Conservation (phyloP, 2,329 filamentous ascomycete genomes). For the Talaromyces funiculosus region DNA sequence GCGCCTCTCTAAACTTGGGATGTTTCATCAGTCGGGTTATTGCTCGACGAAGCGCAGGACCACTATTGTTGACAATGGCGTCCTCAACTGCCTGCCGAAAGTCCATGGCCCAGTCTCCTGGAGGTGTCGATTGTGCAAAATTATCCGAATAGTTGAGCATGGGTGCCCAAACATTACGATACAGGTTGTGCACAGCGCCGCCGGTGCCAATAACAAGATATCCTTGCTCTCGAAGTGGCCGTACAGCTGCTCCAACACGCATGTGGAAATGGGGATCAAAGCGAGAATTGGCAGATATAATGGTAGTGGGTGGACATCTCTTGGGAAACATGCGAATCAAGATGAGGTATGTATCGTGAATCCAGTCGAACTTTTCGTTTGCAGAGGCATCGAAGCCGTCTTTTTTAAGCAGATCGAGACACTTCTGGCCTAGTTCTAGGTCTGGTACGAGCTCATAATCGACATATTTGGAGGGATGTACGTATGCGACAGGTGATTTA, state of each 20-base stretch:
- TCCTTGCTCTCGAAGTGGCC: conserved; percentile 49
- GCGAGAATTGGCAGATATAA: conserved; percentile 51
- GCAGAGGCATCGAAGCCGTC: conserved; percentile 51
- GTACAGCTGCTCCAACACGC: conserved; percentile 53
- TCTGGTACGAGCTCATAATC: conserved; percentile 59
- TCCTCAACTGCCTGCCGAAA: conserved; percentile 62
- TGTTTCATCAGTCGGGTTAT: conserved; percentile 64
- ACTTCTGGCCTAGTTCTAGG: conserved; percentile 46
- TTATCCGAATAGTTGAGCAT: conserved; percentile 61
- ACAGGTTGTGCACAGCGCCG: conserved; percentile 65
- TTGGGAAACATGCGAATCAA: conserved; percentile 64
- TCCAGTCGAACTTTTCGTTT: conserved; percentile 61
- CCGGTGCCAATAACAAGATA: conserved; percentile 57
- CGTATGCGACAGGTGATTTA: conserved; percentile 62
- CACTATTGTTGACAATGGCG: conserved; percentile 50
- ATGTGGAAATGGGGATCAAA: conserved; percentile 55
- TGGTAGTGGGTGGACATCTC: conserved; percentile 60
- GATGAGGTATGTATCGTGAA: conserved; percentile 65
- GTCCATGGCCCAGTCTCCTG: conserved; percentile 56
- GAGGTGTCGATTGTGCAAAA: conserved; percentile 55
- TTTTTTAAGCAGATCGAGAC: conserved; percentile 45
- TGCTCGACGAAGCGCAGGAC: conserved; percentile 50
- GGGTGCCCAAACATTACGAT: conserved; percentile 59
- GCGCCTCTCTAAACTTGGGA: conserved; percentile 59
- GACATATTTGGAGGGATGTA: conserved; percentile 60